phyloP scores from a whole-genome alignment of 176 grass and related monocot species.

The Zea mays region Zm-B73-REFERENCE-NAM-5.0 NC_050105.1:81872001-81872500 shows the following conservation, averaged over 20 bases:
- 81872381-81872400: neutral
- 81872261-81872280: no score
- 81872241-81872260: no score
- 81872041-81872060: slow-evolving; percentile 14
- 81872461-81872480: neutral
- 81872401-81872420: slow-evolving; percentile 1
- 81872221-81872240: no score
- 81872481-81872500: slow-evolving; percentile 26
- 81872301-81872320: no score
- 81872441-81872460: slow-evolving; percentile 4
- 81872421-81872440: neutral
- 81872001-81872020: neutral
- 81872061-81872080: slow-evolving; percentile 4
- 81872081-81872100: neutral
- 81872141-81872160: neutral
- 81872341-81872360: no score
- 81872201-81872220: no score
- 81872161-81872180: no score
- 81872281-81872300: no score
- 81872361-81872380: no score
- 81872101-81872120: neutral
- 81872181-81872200: no score
- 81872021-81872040: neutral
- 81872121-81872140: slow-evolving; percentile 14
- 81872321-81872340: no score